Base-by-base conservation (phyloP, 2,329 filamentous ascomycete genomes). In the Pestalotiopsis sp. region DNA sequence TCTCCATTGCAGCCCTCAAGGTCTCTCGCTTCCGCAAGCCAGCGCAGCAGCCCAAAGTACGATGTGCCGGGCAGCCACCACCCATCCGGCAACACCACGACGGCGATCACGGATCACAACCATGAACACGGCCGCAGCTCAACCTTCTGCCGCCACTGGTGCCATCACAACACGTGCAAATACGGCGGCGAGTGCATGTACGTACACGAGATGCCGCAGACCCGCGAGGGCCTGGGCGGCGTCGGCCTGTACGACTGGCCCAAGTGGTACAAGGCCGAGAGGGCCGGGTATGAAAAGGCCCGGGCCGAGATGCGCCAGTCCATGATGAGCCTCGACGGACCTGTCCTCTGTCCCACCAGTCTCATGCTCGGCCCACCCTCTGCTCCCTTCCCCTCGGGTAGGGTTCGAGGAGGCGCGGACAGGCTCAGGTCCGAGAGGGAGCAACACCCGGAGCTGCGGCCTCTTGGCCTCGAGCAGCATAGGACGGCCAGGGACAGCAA, bases 151-250 rank as follows among this genome's bases (percentile, higher is more conserved):
- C 79, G 81, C 13, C 77, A 83, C 73, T 88, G 84, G 84, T 85
- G 84, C 73, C 78, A 79, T 64, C 76, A 81, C 55, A 84, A 84
- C 6, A 78, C 75, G 13, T 88, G 85, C 74, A 80, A 78, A 71
- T 86, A 79, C 76, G 82, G 80, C 3, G 63, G 67, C 6, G 70
- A 74, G 9, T 88, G 85, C 74, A 78, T 78, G 3, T 83, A 80
- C 73, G 70, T 72, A 60, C 85, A 88, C 73, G 73, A 72, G 68
- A 86, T 87, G 84, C 85, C 85, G 3, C 72, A 72, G 68, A 82
- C 80, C 0, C 38, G 68, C 4, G 75, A 76, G 17, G 83, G 79
- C 1, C 79, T 86, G 6, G 72, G 71, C 9, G 77, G 78, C 66
- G 78, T 84, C 24, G 83, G 84, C 0, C 77, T 87, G 10, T 63